Base-by-base conservation (phyloP, 805 yeast species). In the Cyberlindnera maclurae region DNA sequence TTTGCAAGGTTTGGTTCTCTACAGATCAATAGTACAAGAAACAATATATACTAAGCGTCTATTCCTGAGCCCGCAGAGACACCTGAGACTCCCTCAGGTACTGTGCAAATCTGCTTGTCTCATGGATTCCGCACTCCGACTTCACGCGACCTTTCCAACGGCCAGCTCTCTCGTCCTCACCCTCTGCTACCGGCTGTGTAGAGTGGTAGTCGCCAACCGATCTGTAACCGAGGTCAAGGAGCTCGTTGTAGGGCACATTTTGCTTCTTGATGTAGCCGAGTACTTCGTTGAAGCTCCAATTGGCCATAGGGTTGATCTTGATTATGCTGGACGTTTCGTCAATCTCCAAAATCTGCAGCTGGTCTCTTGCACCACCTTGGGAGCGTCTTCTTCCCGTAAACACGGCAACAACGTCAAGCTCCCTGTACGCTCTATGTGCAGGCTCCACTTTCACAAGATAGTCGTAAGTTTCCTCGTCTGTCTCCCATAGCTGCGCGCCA, bases 131-230 rank as follows among this genome's bases (percentile, higher is more conserved):
- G 63, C 97, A 90, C 59, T 90, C 97, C 1, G 96, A 87, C 66
- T 90, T 90, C 10, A 77, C 71, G 57, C 82, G 74, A 2, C 96
- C 97, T 67, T 83, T 82, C 97, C 97, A 90, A 54, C 97, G 75
- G 1, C 97, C 97, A n/a, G 93, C 77, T 47, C 97, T 74, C 60
- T 90, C 97, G 55, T 90, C 97, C 57, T 87, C 97, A 9, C 94
- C 96, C 33, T 83, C 96, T 7, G 65, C 71, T 10, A 86, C 95
- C 2, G 97, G 97, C 24, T 64, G 77, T 0, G 97, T 90, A 1
- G 95, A 85, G 60, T 90, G 97, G 75, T 89, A 90, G 60, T 90
- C 97, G 2, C 97, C 97, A 12, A 90, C 75, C 1, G 96, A 85
- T 54, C 87, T 80, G 62, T 89, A 90, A 1, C 97, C 97, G 40